These are phyloP conservation scores for Escovopsis sp. DNA, from an alignment of 2,329 filamentous ascomycete genomes.

Conservation along the genomic window DNA sequence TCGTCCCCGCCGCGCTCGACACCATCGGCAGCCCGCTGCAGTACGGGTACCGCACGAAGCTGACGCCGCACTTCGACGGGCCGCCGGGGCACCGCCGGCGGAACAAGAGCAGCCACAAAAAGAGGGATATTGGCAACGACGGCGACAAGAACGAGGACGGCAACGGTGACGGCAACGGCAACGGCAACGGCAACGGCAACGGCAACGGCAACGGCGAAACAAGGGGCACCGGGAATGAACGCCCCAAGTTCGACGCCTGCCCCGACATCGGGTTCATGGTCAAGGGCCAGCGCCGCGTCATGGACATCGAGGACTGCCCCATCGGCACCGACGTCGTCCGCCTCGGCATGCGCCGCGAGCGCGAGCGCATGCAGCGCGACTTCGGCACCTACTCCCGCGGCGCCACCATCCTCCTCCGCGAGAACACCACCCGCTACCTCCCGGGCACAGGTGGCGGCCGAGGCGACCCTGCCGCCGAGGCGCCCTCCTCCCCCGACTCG, in stretches of 20 bases:
- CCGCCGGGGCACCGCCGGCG: conserved; percentile 42
- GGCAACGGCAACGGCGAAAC: too few relatives aligned
- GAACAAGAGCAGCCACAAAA: conserved; percentile 27
- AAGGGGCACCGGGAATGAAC: too few relatives aligned
- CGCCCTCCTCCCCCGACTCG: conserved; percentile 12
- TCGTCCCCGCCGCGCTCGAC: conserved; percentile 61
- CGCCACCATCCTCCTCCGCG: conserved; percentile 76
- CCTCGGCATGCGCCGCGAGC: conserved; percentile 61
- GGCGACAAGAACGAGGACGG: too few relatives aligned
- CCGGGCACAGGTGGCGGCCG: too few relatives aligned
- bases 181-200: too few relatives aligned
- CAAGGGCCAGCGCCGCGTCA: conserved; percentile 62
- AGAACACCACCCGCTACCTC: conserved; percentile 57
- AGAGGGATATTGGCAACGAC: too few relatives aligned
- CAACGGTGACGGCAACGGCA: too few relatives aligned
- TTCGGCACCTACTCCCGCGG: conserved; percentile 60
- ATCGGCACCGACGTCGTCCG: conserved; percentile 81
- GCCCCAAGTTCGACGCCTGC: conserved; percentile 38
- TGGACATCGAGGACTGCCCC: conserved; percentile 96
- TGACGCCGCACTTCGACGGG: conserved; percentile 89
- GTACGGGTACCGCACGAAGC: conserved; percentile 89
- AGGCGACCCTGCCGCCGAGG: conserved; percentile 13
- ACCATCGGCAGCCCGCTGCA: conserved; percentile 84
- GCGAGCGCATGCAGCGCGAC: conserved; percentile 57
- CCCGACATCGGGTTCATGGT: conserved; percentile 82